Conservation (phyloP, 2,329 filamentous ascomycete genomes). For the Pestalotiopsis sp. region DNA sequence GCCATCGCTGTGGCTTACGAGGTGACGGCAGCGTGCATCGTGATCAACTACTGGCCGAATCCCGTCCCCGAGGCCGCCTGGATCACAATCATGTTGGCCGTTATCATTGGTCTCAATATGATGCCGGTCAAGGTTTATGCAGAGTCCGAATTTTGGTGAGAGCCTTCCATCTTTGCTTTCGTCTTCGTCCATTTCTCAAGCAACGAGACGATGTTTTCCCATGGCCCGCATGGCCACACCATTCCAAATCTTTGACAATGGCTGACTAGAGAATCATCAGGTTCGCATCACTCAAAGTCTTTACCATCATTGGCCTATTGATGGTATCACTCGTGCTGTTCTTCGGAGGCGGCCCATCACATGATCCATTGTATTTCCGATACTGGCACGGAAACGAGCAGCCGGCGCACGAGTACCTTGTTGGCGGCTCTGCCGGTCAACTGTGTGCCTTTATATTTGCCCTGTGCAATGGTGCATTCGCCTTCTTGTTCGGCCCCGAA, state of each 20-base stretch:
- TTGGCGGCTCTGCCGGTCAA: constrained; percentile 27
- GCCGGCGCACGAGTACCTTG: constrained; percentile 25
- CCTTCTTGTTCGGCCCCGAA: constrained; percentile 32
- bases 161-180: not conserved
- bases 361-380: constrained; percentile 44
- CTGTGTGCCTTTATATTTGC: constrained; percentile 6
- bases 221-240: not conserved
- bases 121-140: constrained; percentile 48
- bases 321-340: constrained; percentile 49
- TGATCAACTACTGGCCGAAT: constrained; percentile 42
- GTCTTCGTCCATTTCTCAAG: not conserved
- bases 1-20: constrained; percentile 47
- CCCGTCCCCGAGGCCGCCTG: constrained; percentile 35
- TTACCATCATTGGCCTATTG: constrained; percentile 51
- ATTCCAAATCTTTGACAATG: not conserved
- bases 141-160: constrained; percentile 50
- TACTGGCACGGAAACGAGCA: constrained; percentile 34
- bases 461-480: constrained; percentile 10
- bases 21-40: constrained; percentile 44
- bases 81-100: constrained; percentile 44
- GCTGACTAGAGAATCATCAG: not conserved
- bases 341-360: constrained; percentile 47
- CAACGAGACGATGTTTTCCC: not conserved
- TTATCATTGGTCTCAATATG: constrained; percentile 42
- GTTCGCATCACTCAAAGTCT: constrained; percentile 51